Evolutionary conservation across 345 rosid genomes (phyloP), one percentile per base, ranked within the genome.

Genomic region (Citrus inodora): DNA sequence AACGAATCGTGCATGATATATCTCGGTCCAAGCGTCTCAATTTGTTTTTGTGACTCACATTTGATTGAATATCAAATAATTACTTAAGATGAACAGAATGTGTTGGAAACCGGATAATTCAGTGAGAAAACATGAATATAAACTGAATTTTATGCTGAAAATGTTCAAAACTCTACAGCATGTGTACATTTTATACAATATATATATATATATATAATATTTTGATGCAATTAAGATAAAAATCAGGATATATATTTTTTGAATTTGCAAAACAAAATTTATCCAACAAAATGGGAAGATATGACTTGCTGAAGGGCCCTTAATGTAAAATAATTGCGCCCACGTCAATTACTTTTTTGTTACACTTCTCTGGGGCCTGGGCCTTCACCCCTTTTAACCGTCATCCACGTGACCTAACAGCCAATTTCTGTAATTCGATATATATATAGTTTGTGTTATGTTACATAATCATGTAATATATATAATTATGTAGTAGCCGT

Each of bases 341-440:
- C 74, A 7, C 69, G 17, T 22, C 17, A 0, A 7, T 33, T 38
- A 32, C 40, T 1, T 1, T 2, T 28, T 8, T 4, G 10, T 42
- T 1, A 0, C 1, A 7, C 48, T 46, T 13, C 14, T 17, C 37
- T 2, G 6, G 8, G 17, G 51, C 51, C 17, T 46, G 17, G 74
- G 38, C 74, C 74, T 17, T 10, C 73, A 25, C 17, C 59, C 8
- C 6, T 48, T 7, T 27, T 70, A 17, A 24, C 73, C 48, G 60
- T 70, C 60, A 11, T 17, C 38, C 74, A 70, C 61, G 74, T 70
- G 74, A 51, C 59, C 33, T 48, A 70, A 70, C n/a, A 69, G 10
- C 33, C 32, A 68, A 14, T 11, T 64, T 16, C n/a, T 17, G 3
- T 32, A 64, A 28, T 30, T 63, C 17, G 1, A 38, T 8, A 38